These are phyloP conservation scores for Phytophthora sansomeana DNA, from an alignment of 352 stramenopile genomes.

Conservation along the genomic window DNA sequence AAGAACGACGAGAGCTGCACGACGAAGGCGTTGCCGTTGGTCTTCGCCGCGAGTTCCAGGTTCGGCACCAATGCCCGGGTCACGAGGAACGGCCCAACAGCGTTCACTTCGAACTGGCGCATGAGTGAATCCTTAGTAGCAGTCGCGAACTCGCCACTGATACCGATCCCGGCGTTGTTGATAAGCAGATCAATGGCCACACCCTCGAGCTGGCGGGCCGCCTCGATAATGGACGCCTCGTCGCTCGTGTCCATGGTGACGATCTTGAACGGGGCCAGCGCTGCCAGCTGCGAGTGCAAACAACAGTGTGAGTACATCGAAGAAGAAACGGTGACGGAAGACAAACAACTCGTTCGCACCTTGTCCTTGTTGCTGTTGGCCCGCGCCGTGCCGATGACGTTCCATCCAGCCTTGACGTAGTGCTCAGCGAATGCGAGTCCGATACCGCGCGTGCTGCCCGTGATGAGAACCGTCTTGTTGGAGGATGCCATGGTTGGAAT, in stretches of 20 bases:
- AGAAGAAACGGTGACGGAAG: no score
- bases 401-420: constrained; percentile 35
- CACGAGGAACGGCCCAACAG: no score
- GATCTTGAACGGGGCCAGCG: constrained; percentile 42
- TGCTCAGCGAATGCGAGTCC: constrained; percentile 41
- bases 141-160: no score
- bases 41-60: no score
- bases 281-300: constrained; percentile 12
- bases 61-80: no score
- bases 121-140: no score
- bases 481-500: constrained; percentile 8
- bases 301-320: no score
- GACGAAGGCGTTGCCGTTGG: no score
- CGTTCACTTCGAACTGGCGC: no score
- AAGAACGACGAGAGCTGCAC: no score
- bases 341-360: no score
- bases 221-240: constrained; percentile 42
- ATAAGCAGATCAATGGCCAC: constrained; percentile 60
- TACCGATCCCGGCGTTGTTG: constrained; percentile 72
- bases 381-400: constrained; percentile 10
- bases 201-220: constrained; percentile 44
- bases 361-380: no score
- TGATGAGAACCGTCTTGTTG: constrained; percentile 23
- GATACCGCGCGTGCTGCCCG: constrained; percentile 35
- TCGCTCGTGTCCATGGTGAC: constrained; percentile 49